Conservation (phyloP, 306 rosid species). For the Corylus avellana region DNA sequence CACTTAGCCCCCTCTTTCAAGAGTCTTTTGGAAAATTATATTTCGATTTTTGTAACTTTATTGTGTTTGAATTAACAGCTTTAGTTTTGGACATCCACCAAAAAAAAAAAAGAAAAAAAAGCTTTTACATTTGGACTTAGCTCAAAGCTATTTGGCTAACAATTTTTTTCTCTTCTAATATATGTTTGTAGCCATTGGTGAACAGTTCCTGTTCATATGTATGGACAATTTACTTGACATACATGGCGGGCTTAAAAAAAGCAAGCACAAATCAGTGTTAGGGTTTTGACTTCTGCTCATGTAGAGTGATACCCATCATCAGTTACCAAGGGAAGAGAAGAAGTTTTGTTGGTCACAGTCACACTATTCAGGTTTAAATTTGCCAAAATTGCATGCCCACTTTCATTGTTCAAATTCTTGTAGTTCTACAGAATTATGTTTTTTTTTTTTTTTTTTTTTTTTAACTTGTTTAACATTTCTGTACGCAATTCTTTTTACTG, state of each 20-base stretch:
- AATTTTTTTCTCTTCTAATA: not conserved
- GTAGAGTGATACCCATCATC: not conserved
- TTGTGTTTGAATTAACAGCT: slow-evolving; percentile 12
- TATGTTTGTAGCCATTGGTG: slow-evolving; percentile 64
- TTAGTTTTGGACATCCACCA: not conserved
- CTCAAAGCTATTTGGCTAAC: slow-evolving; percentile 16
- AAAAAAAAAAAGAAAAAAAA: too few relatives aligned
- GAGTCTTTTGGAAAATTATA: not conserved
- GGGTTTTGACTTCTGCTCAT: not conserved
- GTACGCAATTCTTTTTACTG: too few relatives aligned
- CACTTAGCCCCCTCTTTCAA: not conserved
- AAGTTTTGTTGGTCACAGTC: not conserved
- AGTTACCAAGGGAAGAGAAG: not conserved
- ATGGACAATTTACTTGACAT: slow-evolving; percentile 79
- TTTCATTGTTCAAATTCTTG: not conserved
- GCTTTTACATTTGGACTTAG: not conserved
- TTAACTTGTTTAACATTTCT: not conserved
- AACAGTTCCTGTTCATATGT: slow-evolving; percentile 64
- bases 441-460: too few relatives aligned
- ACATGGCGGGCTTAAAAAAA: slow-evolving; percentile 65
- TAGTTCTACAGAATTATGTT: not conserved
- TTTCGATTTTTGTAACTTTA: slow-evolving; percentile 15
- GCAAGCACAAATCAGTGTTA: slow-evolving; percentile 20
- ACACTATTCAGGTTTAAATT: not conserved
- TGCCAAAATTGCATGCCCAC: not conserved